These are phyloP conservation scores for Lichtheimia hyalospora DNA, from an alignment of 371 early-diverging fungal genomes.

Conservation along the genomic window DNA sequence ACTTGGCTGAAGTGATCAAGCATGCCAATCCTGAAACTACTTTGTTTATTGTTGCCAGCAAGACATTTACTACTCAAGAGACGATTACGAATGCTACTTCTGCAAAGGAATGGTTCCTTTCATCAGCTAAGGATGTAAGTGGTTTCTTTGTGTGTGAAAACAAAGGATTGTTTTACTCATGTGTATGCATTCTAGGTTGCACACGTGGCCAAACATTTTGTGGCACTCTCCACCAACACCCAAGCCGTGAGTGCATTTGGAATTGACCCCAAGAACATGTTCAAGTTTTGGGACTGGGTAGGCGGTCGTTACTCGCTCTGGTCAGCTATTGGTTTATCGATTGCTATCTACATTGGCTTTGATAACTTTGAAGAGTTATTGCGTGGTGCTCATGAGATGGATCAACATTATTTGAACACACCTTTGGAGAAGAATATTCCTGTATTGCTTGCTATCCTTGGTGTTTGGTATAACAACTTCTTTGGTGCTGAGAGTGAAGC, in stretches of 20 bases:
- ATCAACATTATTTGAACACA: slow-evolving; percentile 89
- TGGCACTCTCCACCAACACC: slow-evolving; percentile 98
- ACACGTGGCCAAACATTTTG: slow-evolving; percentile 98
- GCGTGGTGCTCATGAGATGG: slow-evolving; percentile 95
- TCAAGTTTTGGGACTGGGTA: slow-evolving; percentile 99
- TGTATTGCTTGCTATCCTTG: slow-evolving; percentile 90
- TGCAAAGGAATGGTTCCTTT: slow-evolving; percentile 93
- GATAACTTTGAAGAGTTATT: slow-evolving; percentile 94
- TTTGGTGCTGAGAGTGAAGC: slow-evolving; percentile 94
- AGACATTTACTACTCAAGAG: slow-evolving; percentile 99
- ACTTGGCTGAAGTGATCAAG: slow-evolving; percentile 90
- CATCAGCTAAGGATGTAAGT: slow-evolving; percentile 78
- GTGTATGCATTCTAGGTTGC: slow-evolving; percentile 41
- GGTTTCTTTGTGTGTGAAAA: slow-evolving; percentile 6
- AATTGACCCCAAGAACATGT: slow-evolving; percentile 93
- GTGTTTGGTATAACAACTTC: slow-evolving; percentile 99
- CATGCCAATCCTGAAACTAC: slow-evolving; percentile 87
- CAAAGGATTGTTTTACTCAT: slow-evolving; percentile 2
- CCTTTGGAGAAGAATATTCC: slow-evolving; percentile 93
- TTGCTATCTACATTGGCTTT: slow-evolving; percentile 93
- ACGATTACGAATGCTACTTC: slow-evolving; percentile 97
- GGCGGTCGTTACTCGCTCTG: slow-evolving; percentile 99
- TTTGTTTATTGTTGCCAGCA: slow-evolving; percentile 97
- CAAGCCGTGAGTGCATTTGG: slow-evolving; percentile 90
- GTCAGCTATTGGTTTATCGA: slow-evolving; percentile 98